Evolutionary conservation across 495 filamentous ascomycete species (phyloP), one percentile per base, ranked within the genome.

Genomic region (Penicillium taxi): DNA sequence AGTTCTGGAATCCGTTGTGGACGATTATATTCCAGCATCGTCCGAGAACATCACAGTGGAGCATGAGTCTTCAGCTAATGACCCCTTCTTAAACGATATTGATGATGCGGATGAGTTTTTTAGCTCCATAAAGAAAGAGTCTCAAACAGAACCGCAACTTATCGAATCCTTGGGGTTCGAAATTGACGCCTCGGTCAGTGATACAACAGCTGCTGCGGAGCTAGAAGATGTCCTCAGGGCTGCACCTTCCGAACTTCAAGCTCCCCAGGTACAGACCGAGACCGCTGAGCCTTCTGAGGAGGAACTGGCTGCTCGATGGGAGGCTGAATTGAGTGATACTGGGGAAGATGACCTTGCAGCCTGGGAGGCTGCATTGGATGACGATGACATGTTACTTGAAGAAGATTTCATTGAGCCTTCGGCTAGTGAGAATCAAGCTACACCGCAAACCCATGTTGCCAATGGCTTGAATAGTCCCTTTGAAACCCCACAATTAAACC

Each of bases 291-390:
- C 57, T 1, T 39, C 57, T 3, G 69, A 71, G 18, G 81, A 72
- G 19, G 81, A 91, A 46, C 59, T 91, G 5, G 81, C 82, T 30
- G 83, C 82, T 2, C 76, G 80, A 44, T 96, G 91, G 91, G 69
- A 86, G 47, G 84, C 80, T 27, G 83, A 84, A 41, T 69, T 96
- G 46, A 82, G 63, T 21, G 81, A 78, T 25, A 37, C 51, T 1
- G 41, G 52, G 3, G 72, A 78, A 31, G 70, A 72, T 26, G 81
- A 91, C 45, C 61, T 91, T 6, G 80, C 82, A 27, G 83, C 82
- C 44, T 96, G 91, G 91, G 69, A 86, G 47, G 84, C 80, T 27
- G 83, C 82, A 37, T 69, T 96, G 47, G 88, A 91, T 46, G 85
- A 78, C 25, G 86, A 90, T 42, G 85, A 90, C 36, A 67, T 86